Conservation (phyloP, 257 asterid species). For the Rauvolfia tetraphylla region DNA sequence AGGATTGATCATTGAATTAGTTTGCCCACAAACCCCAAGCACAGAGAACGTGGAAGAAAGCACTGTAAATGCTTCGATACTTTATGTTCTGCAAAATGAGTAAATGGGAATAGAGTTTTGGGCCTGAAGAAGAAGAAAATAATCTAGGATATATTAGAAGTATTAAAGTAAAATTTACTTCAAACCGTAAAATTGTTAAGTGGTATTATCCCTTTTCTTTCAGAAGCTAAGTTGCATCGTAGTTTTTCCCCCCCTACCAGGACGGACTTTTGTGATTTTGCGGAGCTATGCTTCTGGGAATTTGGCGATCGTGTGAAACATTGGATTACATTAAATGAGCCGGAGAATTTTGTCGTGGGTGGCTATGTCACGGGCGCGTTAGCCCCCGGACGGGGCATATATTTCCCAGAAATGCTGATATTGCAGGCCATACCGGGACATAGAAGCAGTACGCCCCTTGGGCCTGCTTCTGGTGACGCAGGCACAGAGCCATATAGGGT, state of each 20-base stretch:
- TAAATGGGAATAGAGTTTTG: too few species aligned
- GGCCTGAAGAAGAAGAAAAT: too few species aligned
- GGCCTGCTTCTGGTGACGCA: not conserved
- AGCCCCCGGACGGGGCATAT: not conserved
- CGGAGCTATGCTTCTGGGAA: not conserved
- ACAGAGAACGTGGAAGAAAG: too few species aligned
- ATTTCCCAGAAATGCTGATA: not conserved
- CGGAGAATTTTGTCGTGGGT: not conserved
- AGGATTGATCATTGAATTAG: too few species aligned
- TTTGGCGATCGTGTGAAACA: not conserved
- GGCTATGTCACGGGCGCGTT: not conserved
- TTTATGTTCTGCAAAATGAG: too few species aligned
- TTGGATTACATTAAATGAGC: conserved; percentile 8
- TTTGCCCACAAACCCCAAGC: too few species aligned
- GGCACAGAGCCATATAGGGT: conserved; percentile 2
- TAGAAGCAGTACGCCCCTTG: not conserved
- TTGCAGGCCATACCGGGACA: not conserved
- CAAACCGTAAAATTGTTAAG: too few species aligned
- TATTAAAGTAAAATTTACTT: too few species aligned
- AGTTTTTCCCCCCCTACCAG: not conserved
- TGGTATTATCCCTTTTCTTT: too few species aligned
- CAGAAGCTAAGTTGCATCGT: too few species aligned
- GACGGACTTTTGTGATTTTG: not conserved
- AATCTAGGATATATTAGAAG: too few species aligned
- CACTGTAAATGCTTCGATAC: too few species aligned